Conservation (phyloP, 371 early-diverging fungal genomes). For the Coemansia sp. region DNA sequence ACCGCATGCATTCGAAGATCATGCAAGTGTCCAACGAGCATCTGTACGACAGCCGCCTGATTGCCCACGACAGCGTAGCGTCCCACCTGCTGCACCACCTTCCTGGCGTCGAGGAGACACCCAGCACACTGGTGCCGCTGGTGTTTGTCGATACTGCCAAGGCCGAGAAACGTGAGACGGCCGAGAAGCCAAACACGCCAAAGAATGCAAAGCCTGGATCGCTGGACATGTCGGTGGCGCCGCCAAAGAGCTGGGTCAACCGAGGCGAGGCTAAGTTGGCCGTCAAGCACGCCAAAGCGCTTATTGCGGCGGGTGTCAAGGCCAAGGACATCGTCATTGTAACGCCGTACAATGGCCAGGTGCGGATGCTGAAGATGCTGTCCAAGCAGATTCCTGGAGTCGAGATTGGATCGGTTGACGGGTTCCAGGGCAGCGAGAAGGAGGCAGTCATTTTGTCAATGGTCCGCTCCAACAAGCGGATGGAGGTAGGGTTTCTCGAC, state of each 20-base stretch:
- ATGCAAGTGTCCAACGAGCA: constrained; percentile 72
- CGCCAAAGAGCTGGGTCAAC: constrained; percentile 55
- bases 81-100: constrained; percentile 67
- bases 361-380: constrained; percentile 57
- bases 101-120: constrained; percentile 54
- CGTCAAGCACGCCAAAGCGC: constrained; percentile 58
- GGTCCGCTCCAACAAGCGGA: constrained; percentile 80
- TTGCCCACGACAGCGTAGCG: constrained; percentile 67
- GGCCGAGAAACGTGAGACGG: constrained; percentile 15
- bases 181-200: neutral
- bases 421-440: constrained; percentile 96
- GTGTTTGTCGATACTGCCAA: constrained; percentile 78
- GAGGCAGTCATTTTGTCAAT: constrained; percentile 85
- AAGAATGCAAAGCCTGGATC: too few species aligned
- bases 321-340: constrained; percentile 77
- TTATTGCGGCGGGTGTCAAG: constrained; percentile 64
- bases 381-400: constrained; percentile 52
- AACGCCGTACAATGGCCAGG: constrained; percentile 84
- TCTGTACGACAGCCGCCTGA: constrained; percentile 65
- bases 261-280: constrained; percentile 72
- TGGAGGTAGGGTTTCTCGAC: constrained; percentile 86
- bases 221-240: neutral
- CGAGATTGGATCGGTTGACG: constrained; percentile 90
- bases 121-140: constrained; percentile 25
- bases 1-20: constrained; percentile 85